Percentiles rank a stretch among this genome's conserved stretches.
Evolutionary conservation across 768 basidiomycete genomes (phyloP).

Genomic region (Pleurotus salmoneostramineus): DNA sequence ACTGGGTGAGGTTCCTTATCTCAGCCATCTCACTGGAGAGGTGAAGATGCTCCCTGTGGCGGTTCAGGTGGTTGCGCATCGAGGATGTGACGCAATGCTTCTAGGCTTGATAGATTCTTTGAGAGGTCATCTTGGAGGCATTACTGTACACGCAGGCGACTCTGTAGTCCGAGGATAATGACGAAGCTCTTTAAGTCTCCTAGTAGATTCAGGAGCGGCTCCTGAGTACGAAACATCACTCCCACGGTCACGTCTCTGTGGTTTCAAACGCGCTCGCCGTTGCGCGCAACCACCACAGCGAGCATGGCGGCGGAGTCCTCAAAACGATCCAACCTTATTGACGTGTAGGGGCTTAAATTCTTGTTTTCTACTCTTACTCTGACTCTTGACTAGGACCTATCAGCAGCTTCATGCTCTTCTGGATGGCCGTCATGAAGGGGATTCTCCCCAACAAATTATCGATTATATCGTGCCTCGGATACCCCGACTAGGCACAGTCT

Average conservation of each 20-base stretch:
- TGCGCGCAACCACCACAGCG: background rate
- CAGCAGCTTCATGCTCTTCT: slow-evolving; percentile 58
- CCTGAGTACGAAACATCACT: no score
- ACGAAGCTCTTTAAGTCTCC: no score
- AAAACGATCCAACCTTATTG: slow-evolving; percentile 67
- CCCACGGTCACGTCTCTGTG: no score
- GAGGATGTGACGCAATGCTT: slow-evolving; percentile 31
- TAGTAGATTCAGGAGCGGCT: no score
- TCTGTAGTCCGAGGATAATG: no score
- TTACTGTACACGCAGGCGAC: no score
- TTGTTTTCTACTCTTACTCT: background rate
- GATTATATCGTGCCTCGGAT: slow-evolving; percentile 57
- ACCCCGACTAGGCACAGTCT: slow-evolving; percentile 49
- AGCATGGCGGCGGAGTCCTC: slow-evolving; percentile 43
- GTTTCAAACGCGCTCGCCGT: no score
- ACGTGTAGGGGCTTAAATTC: slow-evolving; percentile 46
- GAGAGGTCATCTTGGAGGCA: slow-evolving; percentile 15
- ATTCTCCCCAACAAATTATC: slow-evolving; percentile 52
- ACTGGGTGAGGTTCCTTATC: slow-evolving; percentile 31
- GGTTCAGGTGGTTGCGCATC: slow-evolving; percentile 29
- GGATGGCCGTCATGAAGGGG: slow-evolving; percentile 55
- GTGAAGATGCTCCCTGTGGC: slow-evolving; percentile 32
- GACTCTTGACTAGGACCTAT: slow-evolving; percentile 45
- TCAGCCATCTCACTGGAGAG: slow-evolving; percentile 25
- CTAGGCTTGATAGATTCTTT: slow-evolving; percentile 26